A percentile compares a stretch with the other conserved stretches of the same genome.
phyloP scores from a whole-genome alignment of 768 basidiomycete species.

The Hypsizygus marmoreus region DNA sequence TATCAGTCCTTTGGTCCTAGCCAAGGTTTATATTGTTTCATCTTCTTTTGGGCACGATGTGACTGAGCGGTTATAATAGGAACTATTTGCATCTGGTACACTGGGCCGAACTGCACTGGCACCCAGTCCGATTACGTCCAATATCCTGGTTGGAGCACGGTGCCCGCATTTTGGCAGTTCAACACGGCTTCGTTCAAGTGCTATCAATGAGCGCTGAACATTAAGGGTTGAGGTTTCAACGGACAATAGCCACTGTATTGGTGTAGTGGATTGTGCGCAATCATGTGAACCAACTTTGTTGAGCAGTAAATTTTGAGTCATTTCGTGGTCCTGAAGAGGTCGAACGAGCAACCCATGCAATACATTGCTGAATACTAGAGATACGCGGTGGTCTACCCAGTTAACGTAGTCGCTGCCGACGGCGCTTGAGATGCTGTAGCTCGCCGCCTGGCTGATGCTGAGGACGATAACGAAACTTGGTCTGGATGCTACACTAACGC shows the following conservation, averaged over 20 bases:
- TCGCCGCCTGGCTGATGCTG: slow-evolving; percentile 34
- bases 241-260: too few species aligned
- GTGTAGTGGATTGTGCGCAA: too few species aligned
- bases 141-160: slow-evolving; percentile 4
- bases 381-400: too few species aligned
- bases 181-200: slow-evolving; percentile 13
- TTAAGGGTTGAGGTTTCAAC: too few species aligned
- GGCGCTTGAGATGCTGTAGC: slow-evolving; percentile 44
- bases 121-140: slow-evolving; percentile 5
- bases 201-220: too few species aligned
- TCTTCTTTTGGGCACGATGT: not conserved
- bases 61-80: not conserved
- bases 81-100: slow-evolving; percentile 12
- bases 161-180: slow-evolving; percentile 12
- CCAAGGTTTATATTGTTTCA: not conserved
- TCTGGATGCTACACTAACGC: slow-evolving; percentile 31
- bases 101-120: slow-evolving; percentile 7
- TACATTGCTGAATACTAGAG: too few species aligned
- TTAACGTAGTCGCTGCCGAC: slow-evolving; percentile 44
- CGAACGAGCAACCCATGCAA: too few species aligned
- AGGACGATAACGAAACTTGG: slow-evolving; percentile 43
- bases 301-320: too few species aligned
- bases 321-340: too few species aligned
- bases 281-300: too few species aligned
- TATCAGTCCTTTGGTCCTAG: slow-evolving; percentile 10